These are phyloP conservation scores for Daphne laureola DNA, from an alignment of 441 rosid genomes.

Conservation along the genomic window DNA sequence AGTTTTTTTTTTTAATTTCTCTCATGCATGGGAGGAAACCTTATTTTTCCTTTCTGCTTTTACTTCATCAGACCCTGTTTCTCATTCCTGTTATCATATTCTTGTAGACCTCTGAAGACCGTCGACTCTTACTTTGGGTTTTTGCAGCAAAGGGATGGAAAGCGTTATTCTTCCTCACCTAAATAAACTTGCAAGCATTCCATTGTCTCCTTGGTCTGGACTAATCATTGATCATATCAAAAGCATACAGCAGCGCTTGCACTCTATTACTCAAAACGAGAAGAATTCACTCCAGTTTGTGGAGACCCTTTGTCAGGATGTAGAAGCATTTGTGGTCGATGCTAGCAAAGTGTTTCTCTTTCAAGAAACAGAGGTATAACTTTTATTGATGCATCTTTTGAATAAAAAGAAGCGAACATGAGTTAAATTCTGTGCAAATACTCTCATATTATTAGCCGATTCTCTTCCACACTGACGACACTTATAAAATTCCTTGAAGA, in stretches of 20 bases:
- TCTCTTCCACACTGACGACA: too few relatives aligned
- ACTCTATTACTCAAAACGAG: constrained; percentile 21
- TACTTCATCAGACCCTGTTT: constrained; percentile 2
- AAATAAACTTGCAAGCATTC: constrained; percentile 26
- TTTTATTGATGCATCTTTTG: constrained; percentile 3
- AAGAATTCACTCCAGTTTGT: constrained; percentile 23
- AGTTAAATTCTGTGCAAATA: not conserved
- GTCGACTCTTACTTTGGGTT: constrained; percentile 12
- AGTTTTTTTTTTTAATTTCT: constrained; percentile 7
- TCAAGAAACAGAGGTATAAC: constrained; percentile 52
- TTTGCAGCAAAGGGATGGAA: constrained; percentile 59
- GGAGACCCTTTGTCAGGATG: constrained; percentile 40
- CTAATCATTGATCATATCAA: constrained; percentile 33
- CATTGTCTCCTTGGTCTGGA: constrained; percentile 16
- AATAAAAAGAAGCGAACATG: constrained; percentile 2
- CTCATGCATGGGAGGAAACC: not conserved
- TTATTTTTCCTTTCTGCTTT: constrained; percentile 2
- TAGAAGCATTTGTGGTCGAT: constrained; percentile 31
- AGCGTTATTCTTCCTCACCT: constrained; percentile 44
- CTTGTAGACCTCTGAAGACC: constrained; percentile 4
- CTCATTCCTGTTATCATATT: constrained; percentile 1
- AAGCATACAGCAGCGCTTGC: constrained; percentile 42
- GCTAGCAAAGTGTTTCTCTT: constrained; percentile 33
- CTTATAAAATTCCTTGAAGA: too few relatives aligned
- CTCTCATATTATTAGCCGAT: too few relatives aligned